Evolutionary conservation across 2,329 filamentous ascomycete species (phyloP).

Genomic region (Diaporthe ilicicola): DNA sequence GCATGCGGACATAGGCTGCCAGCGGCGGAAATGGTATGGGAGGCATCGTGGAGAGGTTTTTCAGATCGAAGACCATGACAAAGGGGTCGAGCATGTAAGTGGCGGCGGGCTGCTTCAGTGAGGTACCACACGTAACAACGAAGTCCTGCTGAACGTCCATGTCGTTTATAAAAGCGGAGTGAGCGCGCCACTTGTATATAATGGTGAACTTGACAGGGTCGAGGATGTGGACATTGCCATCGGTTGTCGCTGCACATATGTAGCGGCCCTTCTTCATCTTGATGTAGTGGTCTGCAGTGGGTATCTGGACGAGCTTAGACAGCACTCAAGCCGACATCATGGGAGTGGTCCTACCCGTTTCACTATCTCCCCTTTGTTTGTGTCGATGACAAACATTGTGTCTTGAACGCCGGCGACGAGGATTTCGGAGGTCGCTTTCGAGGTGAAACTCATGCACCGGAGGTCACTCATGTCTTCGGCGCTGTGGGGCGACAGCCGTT

Average conservation of each 20-base stretch:
- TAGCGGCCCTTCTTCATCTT: constrained; percentile 92
- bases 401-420: constrained; percentile 88
- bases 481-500: constrained; percentile 47
- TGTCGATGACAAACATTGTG: constrained; percentile 80
- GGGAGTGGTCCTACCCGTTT: constrained; percentile 61
- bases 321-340: background rate
- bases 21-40: constrained; percentile 93
- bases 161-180: constrained; percentile 88
- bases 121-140: constrained; percentile 94
- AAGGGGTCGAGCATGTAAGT: constrained; percentile 89
- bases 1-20: constrained; percentile 94
- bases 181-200: constrained; percentile 89
- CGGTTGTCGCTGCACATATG: constrained; percentile 89
- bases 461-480: constrained; percentile 84
- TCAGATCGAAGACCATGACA: constrained; percentile 95
- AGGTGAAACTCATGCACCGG: constrained; percentile 94
- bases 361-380: constrained; percentile 74
- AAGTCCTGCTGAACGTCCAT: constrained; percentile 98
- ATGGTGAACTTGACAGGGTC: constrained; percentile 81
- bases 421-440: constrained; percentile 83
- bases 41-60: constrained; percentile 85
- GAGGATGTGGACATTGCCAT: constrained; percentile 84
- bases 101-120: constrained; percentile 76
- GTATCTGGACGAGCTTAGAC: constrained; percentile 60
- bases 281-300: constrained; percentile 80